phyloP scores from a whole-genome alignment of 495 filamentous ascomycete genomes.

The Aeminium ludgeri region DNA sequence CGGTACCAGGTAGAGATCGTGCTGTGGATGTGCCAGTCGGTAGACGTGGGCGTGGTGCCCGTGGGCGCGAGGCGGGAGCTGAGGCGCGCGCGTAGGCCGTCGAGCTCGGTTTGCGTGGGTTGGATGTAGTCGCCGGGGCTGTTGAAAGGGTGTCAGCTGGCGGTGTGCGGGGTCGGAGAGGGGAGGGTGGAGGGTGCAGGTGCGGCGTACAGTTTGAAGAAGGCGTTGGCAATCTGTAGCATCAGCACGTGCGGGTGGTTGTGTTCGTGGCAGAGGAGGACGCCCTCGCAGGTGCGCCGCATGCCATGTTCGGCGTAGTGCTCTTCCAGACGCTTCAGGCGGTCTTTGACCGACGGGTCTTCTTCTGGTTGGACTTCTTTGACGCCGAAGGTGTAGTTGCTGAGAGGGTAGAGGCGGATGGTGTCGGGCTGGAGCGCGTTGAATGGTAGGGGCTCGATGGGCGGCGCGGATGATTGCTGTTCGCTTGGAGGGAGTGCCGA shows the following conservation, averaged over 20 bases:
- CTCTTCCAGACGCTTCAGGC: slow-evolving; percentile 81
- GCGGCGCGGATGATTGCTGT: slow-evolving; percentile 22
- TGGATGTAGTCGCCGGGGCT: slow-evolving; percentile 91
- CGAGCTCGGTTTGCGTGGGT: slow-evolving; percentile 74
- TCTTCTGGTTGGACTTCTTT: slow-evolving; percentile 97
- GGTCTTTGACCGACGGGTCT: slow-evolving; percentile 84
- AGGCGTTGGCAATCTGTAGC: slow-evolving; percentile 97
- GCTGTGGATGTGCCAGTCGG: slow-evolving; percentile 86
- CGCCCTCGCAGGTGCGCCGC: slow-evolving; percentile 89
- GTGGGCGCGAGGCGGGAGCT: slow-evolving; percentile 88
- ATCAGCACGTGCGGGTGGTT: slow-evolving; percentile 96
- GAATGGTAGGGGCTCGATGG: slow-evolving; percentile 45
- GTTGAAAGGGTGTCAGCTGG: neutral
- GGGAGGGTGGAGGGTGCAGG: neutral
- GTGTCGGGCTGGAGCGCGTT: slow-evolving; percentile 76
- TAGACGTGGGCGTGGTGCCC: slow-evolving; percentile 70
- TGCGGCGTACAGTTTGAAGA: slow-evolving; percentile 72
- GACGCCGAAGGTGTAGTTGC: slow-evolving; percentile 96
- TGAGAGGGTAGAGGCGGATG: slow-evolving; percentile 85
- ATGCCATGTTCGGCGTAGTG: slow-evolving; percentile 87
- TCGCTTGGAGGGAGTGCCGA: slow-evolving; percentile 22
- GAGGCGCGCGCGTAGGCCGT: slow-evolving; percentile 79
- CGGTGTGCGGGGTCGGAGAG: neutral
- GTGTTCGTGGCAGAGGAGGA: slow-evolving; percentile 95
- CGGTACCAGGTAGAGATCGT: slow-evolving; percentile 97